phyloP scores from a whole-genome alignment of 2,329 filamentous ascomycete genomes.

The Colletotrichum filicis region DNA sequence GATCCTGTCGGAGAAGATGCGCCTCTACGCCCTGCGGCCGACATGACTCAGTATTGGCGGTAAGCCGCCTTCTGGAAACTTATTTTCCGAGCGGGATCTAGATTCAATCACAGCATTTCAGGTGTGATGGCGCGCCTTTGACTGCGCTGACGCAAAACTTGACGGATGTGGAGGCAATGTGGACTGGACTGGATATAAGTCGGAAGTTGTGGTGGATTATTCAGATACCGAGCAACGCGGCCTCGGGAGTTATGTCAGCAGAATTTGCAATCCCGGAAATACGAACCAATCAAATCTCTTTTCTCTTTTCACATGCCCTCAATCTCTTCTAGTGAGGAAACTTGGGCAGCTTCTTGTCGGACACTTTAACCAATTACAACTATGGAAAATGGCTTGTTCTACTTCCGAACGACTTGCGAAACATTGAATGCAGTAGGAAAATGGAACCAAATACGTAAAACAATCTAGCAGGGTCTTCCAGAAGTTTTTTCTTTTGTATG shows the following conservation, averaged over 20 bases:
- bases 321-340: background rate
- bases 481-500: background rate
- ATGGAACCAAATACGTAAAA: background rate
- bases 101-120: background rate
- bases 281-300: background rate
- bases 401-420: background rate
- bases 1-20: background rate
- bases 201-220: background rate
- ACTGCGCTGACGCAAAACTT: background rate
- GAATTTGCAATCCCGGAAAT: background rate
- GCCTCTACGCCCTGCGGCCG: slow-evolving; percentile 2
- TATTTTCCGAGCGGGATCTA: background rate
- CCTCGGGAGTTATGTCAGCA: slow-evolving; percentile 1
- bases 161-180: background rate
- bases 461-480: background rate
- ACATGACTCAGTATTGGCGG: background rate
- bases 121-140: background rate
- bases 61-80: background rate
- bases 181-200: slow-evolving; percentile 6
- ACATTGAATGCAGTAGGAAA: background rate
- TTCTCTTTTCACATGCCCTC: background rate
- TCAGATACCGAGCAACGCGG: background rate
- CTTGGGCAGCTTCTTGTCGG: background rate
- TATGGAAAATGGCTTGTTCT: background rate
- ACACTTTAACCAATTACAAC: background rate